A percentile compares a stretch with the other conserved stretches of the same genome.
phyloP scores from a whole-genome alignment of 495 filamentous ascomycete genomes.

The Viridothelium virens region DNA sequence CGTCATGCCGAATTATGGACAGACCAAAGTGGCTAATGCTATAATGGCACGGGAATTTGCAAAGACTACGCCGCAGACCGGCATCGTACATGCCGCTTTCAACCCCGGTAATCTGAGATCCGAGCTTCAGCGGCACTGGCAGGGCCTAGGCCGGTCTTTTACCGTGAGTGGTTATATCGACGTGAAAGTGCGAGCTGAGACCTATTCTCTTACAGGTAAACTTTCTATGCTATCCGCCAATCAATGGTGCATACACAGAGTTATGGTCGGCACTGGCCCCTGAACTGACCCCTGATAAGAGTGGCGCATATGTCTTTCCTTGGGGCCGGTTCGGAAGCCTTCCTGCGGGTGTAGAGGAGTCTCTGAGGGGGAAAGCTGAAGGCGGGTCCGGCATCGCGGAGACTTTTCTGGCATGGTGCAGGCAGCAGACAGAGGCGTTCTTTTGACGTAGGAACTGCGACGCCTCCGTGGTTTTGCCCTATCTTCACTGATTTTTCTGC shows the following conservation, averaged over 20 bases:
- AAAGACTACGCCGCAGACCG: constrained; percentile 15
- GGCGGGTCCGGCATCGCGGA: constrained; percentile 1
- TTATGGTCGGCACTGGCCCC: constrained; percentile 41
- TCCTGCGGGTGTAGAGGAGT: not conserved
- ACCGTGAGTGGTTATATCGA: not conserved
- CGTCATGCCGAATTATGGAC: constrained; percentile 27
- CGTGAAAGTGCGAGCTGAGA: constrained; percentile 1
- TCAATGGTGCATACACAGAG: constrained; percentile 42
- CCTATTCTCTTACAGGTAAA: not conserved
- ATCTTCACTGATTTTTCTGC: constrained; percentile 6
- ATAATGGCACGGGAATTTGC: constrained; percentile 27
- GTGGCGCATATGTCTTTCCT: constrained; percentile 20
- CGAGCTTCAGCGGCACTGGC: constrained; percentile 29
- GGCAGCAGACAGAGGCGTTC: constrained; percentile 7
- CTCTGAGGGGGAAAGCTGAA: constrained; percentile 6
- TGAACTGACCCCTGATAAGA: constrained; percentile 32
- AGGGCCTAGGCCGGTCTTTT: not conserved
- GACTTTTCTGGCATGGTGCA: constrained; percentile 5
- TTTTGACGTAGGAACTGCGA: not conserved
- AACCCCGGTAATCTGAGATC: constrained; percentile 37
- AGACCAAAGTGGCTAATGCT: constrained; percentile 36
- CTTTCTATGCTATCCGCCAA: constrained; percentile 12
- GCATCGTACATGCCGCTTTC: constrained; percentile 28
- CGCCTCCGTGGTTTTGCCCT: constrained; percentile 3
- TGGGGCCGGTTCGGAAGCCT: constrained; percentile 12